A percentile compares a stretch with the other conserved stretches of the same genome.
phyloP scores from a whole-genome alignment of 2,329 filamentous ascomycete genomes.

The Malbranchea zuffiana region DNA sequence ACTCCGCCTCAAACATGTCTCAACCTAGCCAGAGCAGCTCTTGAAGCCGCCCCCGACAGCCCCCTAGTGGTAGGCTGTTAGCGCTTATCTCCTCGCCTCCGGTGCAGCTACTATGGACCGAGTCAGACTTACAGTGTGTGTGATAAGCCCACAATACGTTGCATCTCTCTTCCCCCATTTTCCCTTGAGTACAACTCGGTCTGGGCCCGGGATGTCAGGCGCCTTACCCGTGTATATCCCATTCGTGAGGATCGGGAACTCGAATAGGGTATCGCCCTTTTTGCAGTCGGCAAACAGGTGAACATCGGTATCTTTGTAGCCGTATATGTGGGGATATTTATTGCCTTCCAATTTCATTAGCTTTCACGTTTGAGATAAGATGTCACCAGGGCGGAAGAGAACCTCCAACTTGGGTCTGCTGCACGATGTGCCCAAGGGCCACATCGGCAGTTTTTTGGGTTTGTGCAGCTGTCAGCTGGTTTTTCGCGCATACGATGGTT shows the following conservation, averaged over 20 bases:
- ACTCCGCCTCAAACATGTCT: no score
- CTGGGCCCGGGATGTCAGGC: neutral
- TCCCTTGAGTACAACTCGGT: conserved; percentile 2
- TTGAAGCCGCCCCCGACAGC: neutral
- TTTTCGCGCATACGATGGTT: neutral
- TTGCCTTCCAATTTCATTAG: no score
- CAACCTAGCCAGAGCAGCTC: conserved; percentile 2
- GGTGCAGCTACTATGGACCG: no score
- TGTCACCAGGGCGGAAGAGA: no score
- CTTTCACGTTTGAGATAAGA: no score
- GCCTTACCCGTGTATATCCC: conserved; percentile 1
- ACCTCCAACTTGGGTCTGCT: no score
- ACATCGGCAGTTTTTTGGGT: neutral
- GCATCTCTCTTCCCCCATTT: neutral
- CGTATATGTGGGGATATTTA: conserved; percentile 3
- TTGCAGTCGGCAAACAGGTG: neutral
- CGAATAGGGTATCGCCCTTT: conserved; percentile 1
- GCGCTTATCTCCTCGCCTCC: neutral
- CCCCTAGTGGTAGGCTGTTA: neutral
- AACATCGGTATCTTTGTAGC: neutral
- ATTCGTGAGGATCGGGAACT: conserved; percentile 1
- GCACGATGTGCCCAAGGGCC: neutral
- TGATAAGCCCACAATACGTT: conserved; percentile 4
- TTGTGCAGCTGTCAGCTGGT: neutral
- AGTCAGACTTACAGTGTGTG: neutral